phyloP scores from a whole-genome alignment of 2,329 filamentous ascomycete species.

The Aspergillus spinulosporus region DNA sequence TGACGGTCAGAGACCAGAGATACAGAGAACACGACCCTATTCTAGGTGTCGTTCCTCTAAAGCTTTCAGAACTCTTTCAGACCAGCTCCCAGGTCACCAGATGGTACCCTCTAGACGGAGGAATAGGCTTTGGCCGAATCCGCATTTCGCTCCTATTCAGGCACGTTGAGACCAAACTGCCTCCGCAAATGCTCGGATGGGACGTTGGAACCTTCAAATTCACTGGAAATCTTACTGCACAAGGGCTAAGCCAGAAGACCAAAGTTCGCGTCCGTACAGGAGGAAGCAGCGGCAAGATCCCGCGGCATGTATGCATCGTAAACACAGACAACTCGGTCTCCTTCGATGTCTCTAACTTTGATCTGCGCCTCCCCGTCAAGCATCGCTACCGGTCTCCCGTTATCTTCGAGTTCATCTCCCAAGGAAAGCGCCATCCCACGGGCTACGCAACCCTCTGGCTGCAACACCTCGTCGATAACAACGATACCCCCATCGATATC shows the following conservation, averaged over 20 bases:
- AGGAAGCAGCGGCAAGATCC: conserved; percentile 72
- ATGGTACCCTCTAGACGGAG: conserved; percentile 96
- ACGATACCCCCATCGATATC: conserved; percentile 75
- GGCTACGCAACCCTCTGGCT: conserved; percentile 85
- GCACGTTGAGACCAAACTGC: conserved; percentile 80
- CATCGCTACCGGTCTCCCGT: conserved; percentile 87
- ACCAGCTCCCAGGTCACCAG: conserved; percentile 82
- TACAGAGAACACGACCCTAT: conserved; percentile 94
- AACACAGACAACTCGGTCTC: conserved; percentile 59
- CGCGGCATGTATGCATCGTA: conserved; percentile 61
- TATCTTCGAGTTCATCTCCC: conserved; percentile 78
- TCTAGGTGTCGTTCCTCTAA: conserved; percentile 85
- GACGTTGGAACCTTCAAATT: conserved; percentile 96
- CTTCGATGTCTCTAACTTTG: conserved; percentile 59
- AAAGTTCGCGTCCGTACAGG: conserved; percentile 81
- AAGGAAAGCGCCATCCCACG: conserved; percentile 68
- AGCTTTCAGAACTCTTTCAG: conserved; percentile 82
- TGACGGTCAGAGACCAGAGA: conserved; percentile 86
- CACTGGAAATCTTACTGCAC: conserved; percentile 64
- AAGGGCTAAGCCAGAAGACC: conserved; percentile 60
- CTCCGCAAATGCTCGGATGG: conserved; percentile 85
- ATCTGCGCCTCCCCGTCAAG: conserved; percentile 79
- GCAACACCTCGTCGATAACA: conserved; percentile 77
- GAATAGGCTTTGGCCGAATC: conserved; percentile 85
- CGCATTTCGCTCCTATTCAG: conserved; percentile 88